Percentiles rank a stretch among this genome's conserved stretches.
phyloP scores from a whole-genome alignment of 495 filamentous ascomycete genomes.

The Lasiosphaeria miniovina region DNA sequence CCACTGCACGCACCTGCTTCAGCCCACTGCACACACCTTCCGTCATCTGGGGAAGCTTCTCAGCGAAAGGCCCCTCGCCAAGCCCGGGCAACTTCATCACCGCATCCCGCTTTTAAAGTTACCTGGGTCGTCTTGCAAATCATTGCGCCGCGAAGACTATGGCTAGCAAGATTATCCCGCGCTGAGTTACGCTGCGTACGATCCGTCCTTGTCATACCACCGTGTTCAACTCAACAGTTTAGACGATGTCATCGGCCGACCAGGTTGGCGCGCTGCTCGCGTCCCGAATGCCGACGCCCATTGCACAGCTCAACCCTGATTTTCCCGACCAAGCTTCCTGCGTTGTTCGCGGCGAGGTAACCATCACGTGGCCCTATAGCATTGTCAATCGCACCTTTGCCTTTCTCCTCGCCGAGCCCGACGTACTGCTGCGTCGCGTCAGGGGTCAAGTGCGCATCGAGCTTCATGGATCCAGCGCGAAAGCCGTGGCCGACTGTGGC shows the following conservation, averaged over 20 bases:
- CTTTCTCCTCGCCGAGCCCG: slow-evolving; percentile 78
- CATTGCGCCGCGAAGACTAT: not conserved
- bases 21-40: too few relatives aligned
- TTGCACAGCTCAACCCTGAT: slow-evolving; percentile 67
- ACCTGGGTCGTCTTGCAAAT: not conserved
- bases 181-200: slow-evolving; percentile 7
- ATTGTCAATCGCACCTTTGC: slow-evolving; percentile 66
- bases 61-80: not conserved
- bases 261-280: slow-evolving; percentile 12
- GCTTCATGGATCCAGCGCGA: slow-evolving; percentile 70
- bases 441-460: slow-evolving; percentile 81
- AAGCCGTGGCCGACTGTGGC: slow-evolving; percentile 59
- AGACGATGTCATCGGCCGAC: slow-evolving; percentile 23
- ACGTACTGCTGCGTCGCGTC: slow-evolving; percentile 74
- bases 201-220: not conserved
- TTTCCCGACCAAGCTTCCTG: slow-evolving; percentile 32
- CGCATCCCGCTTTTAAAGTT: too few relatives aligned
- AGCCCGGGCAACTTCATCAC: too few relatives aligned
- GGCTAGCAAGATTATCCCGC: not conserved
- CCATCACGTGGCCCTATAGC: slow-evolving; percentile 90
- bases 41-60: too few relatives aligned
- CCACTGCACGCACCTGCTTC: too few relatives aligned
- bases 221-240: not conserved
- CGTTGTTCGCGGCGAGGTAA: slow-evolving; percentile 60
- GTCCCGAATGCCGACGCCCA: slow-evolving; percentile 39